These are phyloP conservation scores for Hansenula lynferdii DNA, from an alignment of 1,139 yeast genomes.

Conservation along the genomic window DNA sequence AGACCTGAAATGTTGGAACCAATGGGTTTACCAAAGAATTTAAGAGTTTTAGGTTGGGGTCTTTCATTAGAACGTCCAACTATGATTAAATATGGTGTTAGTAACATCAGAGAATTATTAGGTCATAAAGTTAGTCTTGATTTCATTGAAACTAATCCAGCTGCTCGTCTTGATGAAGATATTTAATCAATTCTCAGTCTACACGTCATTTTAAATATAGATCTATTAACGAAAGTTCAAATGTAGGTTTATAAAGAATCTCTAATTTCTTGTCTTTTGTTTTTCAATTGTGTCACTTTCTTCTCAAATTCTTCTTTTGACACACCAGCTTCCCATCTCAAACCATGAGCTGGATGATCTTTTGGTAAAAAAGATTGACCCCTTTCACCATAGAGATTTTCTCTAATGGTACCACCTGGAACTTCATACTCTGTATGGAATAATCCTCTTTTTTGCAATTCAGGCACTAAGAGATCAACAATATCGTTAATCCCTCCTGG, in stretches of 20 bases:
- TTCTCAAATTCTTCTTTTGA: conserved; percentile 5
- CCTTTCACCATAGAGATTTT: conserved; percentile 15
- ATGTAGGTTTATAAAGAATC: conserved; percentile 35
- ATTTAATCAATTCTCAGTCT: background rate
- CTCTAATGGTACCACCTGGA: conserved; percentile 20
- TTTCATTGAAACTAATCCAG: conserved; percentile 94
- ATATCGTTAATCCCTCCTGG: conserved; percentile 28
- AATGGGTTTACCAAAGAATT: conserved; percentile 93
- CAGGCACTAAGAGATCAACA: conserved; percentile 25
- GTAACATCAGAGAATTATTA: conserved; percentile 89
- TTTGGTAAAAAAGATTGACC: conserved; percentile 23
- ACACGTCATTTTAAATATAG: background rate
- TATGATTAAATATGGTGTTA: conserved; percentile 96
- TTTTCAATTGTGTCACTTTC: background rate
- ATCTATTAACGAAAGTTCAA: no score
- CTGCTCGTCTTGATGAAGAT: conserved; percentile 89
- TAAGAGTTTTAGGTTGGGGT: conserved; percentile 98
- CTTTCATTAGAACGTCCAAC: conserved; percentile 97
- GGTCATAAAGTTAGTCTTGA: conserved; percentile 94
- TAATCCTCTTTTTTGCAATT: conserved; percentile 23
- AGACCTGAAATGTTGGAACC: conserved; percentile 99
- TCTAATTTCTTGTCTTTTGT: conserved; percentile 3
- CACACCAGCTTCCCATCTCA: conserved; percentile 27
- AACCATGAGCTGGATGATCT: conserved; percentile 29
- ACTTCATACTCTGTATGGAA: conserved; percentile 24